Conservation (phyloP, 2,329 filamentous ascomycete species). For the Purpureocillium lavendulum region DNA sequence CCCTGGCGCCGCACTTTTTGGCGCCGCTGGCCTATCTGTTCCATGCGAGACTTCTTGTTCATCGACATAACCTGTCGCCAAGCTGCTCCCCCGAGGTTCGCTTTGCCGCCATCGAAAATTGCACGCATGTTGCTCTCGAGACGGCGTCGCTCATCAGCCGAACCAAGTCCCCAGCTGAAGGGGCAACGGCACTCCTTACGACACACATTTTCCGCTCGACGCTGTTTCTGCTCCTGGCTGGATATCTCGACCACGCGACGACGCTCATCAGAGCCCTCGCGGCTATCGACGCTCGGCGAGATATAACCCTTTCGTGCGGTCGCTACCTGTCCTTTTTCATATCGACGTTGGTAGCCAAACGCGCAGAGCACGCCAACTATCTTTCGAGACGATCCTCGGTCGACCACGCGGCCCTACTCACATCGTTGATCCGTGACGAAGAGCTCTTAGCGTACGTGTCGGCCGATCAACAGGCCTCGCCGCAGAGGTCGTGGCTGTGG, state of each 20-base stretch:
- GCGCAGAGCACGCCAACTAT: constrained; percentile 34
- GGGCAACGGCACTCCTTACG: constrained; percentile 67
- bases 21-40: constrained; percentile 72
- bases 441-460: constrained; percentile 83
- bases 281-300: constrained; percentile 61
- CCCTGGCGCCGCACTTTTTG: constrained; percentile 66
- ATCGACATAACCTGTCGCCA: constrained; percentile 80
- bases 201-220: constrained; percentile 83
- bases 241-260: constrained; percentile 63
- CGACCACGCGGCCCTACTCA: constrained; percentile 21
- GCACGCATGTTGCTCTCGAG: constrained; percentile 65
- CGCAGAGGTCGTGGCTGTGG: constrained; percentile 80
- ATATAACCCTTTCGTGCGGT: constrained; percentile 70
- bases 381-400: constrained; percentile 23
- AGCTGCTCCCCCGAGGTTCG: constrained; percentile 58
- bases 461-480: constrained; percentile 75
- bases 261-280: constrained; percentile 65
- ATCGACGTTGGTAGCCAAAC: constrained; percentile 51
- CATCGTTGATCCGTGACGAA: constrained; percentile 54
- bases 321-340: constrained; percentile 78
- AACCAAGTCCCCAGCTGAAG: constrained; percentile 51
- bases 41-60: constrained; percentile 74
- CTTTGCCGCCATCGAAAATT: constrained; percentile 66
- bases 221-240: constrained; percentile 68
- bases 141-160: constrained; percentile 70